A percentile compares a stretch with the other conserved stretches of the same genome.
Conservation (phyloP, 192 early-diverging fungal species). For the Coemansia sp. region DNA sequence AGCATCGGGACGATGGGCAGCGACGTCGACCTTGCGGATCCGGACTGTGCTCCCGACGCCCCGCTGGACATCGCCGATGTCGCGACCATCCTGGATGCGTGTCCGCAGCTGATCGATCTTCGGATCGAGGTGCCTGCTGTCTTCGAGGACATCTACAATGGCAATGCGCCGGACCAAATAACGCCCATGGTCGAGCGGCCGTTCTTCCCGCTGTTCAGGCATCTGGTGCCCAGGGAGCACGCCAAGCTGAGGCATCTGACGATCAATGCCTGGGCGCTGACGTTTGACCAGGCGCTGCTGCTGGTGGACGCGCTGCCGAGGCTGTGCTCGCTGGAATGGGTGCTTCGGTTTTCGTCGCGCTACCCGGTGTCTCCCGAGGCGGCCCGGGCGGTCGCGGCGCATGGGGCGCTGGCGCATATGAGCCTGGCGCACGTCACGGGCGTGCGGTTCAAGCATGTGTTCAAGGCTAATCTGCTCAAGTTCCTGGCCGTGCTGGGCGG, state of each 20-base stretch:
- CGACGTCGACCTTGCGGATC: conserved; percentile 14
- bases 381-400: neutral
- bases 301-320: conserved; percentile 3
- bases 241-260: conserved; percentile 9
- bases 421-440: conserved; percentile 19
- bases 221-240: neutral
- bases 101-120: conserved; percentile 16
- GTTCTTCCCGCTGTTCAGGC: neutral
- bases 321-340: conserved; percentile 29
- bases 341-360: conserved; percentile 14
- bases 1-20: conserved; percentile 23
- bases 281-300: conserved; percentile 27
- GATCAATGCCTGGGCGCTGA: conserved; percentile 34
- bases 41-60: neutral
- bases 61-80: neutral
- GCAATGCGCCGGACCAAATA: neutral
- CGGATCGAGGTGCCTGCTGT: conserved; percentile 24
- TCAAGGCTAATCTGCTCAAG: conserved; percentile 19
- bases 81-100: conserved; percentile 11
- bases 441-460: conserved; percentile 15
- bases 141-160: conserved; percentile 35
- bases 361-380: neutral
- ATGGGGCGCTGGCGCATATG: conserved; percentile 13
- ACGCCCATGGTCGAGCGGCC: conserved; percentile 14
- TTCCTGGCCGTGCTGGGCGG: conserved; percentile 17